phyloP scores from a whole-genome alignment of 257 asterid genomes.

The Anisodus acutangulus region DNA sequence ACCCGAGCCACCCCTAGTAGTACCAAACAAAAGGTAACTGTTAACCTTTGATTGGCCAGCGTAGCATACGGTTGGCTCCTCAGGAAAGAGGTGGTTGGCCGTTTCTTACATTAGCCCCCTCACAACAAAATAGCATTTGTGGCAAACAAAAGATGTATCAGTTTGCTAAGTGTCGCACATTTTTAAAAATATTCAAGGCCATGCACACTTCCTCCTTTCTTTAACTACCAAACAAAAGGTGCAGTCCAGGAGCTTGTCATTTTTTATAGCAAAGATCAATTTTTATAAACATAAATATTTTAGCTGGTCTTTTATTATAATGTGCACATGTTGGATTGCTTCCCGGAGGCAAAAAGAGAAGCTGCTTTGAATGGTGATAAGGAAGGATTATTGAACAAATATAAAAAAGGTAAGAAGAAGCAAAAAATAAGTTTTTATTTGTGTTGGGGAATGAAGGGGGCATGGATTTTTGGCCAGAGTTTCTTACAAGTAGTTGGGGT shows the following conservation, averaged over 20 bases:
- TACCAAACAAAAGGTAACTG: background rate
- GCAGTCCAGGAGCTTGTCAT: background rate
- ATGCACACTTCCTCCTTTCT: background rate
- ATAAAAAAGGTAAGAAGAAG: too few species aligned
- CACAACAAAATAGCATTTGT: background rate
- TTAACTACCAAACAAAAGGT: background rate
- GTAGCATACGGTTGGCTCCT: background rate
- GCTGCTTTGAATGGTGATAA: constrained; percentile 40
- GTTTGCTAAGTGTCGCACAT: background rate
- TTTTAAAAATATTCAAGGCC: constrained; percentile 21
- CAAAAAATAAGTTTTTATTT: background rate
- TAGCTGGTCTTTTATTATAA: background rate
- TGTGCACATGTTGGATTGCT: too few species aligned
- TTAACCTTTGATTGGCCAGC: background rate
- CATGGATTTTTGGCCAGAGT: constrained; percentile 89
- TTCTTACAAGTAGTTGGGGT: constrained; percentile 75
- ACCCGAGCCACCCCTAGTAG: too few species aligned
- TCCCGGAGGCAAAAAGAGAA: too few species aligned
- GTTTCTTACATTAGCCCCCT: background rate
- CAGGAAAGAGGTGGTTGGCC: background rate
- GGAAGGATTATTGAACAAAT: too few species aligned
- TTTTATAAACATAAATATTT: background rate
- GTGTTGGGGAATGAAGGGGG: background rate
- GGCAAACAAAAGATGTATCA: background rate
- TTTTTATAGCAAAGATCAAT: background rate